Evolutionary conservation across 129 eudicot genomes (phyloP).

Genomic region (Arctium lappa): DNA sequence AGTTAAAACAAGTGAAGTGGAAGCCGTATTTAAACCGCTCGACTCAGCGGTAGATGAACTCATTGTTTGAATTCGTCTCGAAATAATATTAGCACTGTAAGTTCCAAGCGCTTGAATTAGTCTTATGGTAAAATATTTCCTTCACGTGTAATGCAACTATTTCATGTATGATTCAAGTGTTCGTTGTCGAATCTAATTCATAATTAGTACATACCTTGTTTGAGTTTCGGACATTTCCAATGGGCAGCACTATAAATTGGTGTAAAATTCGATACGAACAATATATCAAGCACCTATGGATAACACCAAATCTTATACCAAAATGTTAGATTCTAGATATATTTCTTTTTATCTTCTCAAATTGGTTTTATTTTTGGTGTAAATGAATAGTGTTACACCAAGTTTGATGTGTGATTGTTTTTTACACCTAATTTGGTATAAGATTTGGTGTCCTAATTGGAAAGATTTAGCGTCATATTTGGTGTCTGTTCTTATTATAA

Average conservation of each 20-base stretch:
- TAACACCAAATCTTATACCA: not conserved
- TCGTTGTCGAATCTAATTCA: not conserved
- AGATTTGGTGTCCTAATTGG: too few relatives aligned
- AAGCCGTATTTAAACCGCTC: slow-evolving; percentile 61
- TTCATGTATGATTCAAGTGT: not conserved
- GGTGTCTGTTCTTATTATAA: too few relatives aligned
- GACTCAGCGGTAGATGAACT: slow-evolving; percentile 51
- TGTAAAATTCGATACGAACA: too few relatives aligned
- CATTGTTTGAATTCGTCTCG: slow-evolving; percentile 33
- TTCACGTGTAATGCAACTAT: not conserved
- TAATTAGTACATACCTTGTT: not conserved
- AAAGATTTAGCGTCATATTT: too few relatives aligned
- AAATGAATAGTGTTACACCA: too few relatives aligned
- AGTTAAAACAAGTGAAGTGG: slow-evolving; percentile 68
- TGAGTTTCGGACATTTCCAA: not conserved
- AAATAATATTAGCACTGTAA: not conserved
- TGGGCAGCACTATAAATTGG: not conserved
- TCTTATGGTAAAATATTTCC: not conserved
- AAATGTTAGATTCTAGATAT: too few relatives aligned
- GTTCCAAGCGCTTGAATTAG: slow-evolving; percentile 3
- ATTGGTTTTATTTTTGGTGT: too few relatives aligned
- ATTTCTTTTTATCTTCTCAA: not conserved
- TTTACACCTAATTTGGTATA: too few relatives aligned
- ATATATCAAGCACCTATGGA: not conserved
- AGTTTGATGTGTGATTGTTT: too few relatives aligned